phyloP scores from a whole-genome alignment of 306 rosid species.

The Acacia confusa region DNA sequence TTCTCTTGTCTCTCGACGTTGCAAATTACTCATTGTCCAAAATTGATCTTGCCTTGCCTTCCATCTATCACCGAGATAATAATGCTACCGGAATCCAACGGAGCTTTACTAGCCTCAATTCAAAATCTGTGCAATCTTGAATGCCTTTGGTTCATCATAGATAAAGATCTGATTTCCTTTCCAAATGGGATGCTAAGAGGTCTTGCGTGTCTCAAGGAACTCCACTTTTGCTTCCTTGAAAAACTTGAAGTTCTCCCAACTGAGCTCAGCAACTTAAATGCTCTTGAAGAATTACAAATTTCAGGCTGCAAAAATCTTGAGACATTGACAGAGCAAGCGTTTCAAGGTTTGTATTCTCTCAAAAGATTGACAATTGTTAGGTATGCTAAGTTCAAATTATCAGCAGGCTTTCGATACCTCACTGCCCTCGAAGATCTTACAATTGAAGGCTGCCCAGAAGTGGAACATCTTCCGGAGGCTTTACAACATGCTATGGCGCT shows the following conservation, averaged over 20 bases:
- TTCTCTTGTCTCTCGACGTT: not conserved
- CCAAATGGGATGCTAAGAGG: constrained; percentile 24
- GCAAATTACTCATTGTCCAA: not conserved
- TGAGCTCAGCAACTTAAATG: not conserved
- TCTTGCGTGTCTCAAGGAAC: constrained; percentile 23
- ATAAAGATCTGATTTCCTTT: not conserved
- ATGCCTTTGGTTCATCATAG: not conserved
- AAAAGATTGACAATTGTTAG: not conserved
- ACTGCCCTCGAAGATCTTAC: not conserved
- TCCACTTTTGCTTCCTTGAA: not conserved
- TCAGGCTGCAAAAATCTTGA: not conserved
- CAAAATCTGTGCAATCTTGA: constrained; percentile 11
- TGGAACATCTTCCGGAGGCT: constrained; percentile 26
- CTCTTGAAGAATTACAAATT: not conserved
- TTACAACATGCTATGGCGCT: constrained; percentile 20
- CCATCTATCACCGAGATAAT: not conserved
- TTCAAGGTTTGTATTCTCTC: constrained; percentile 5
- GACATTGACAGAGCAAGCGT: not conserved
- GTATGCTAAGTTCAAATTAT: not conserved
- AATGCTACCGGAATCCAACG: not conserved
- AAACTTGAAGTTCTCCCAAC: constrained; percentile 16
- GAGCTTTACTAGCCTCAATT: not conserved
- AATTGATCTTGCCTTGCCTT: not conserved
- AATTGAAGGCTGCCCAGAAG: not conserved
- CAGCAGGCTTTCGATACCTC: constrained; percentile 5